Evolutionary conservation across 2,329 filamentous ascomycete species (phyloP).

Genomic region (Aureobasidium mangrovei): DNA sequence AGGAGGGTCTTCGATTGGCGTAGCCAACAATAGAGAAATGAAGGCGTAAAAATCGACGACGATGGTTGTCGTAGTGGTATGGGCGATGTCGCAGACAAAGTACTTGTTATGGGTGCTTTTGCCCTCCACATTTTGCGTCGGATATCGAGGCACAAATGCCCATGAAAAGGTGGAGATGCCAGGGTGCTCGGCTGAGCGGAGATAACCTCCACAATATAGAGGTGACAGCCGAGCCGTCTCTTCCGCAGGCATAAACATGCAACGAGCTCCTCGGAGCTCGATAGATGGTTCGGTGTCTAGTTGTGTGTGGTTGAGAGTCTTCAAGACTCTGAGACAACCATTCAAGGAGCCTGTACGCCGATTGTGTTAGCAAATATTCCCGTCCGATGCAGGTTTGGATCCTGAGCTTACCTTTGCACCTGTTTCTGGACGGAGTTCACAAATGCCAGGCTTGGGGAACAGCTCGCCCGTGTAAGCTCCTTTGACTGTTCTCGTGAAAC

Average conservation of each 20-base stretch:
- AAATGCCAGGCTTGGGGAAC: conserved; percentile 45
- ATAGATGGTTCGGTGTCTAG: no score
- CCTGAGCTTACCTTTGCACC: background rate
- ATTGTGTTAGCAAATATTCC: background rate
- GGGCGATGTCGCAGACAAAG: background rate
- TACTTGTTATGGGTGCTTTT: background rate
- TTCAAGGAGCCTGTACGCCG: conserved; percentile 1
- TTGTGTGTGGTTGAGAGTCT: no score
- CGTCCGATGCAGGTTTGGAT: background rate
- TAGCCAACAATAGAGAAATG: no score
- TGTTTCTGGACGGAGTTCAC: conserved; percentile 6
- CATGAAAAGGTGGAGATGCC: background rate
- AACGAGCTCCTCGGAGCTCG: background rate
- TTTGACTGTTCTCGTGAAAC: conserved; percentile 41
- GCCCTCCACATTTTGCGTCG: background rate
- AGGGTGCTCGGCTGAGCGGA: background rate
- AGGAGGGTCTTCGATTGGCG: no score
- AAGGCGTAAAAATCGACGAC: no score
- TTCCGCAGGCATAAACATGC: background rate
- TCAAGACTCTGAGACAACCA: background rate
- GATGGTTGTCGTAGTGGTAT: background rate
- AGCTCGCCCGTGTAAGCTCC: conserved; percentile 42
- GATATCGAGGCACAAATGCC: background rate
- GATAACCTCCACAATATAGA: background rate
- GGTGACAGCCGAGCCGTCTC: conserved; percentile 1